A percentile compares a stretch with the other conserved stretches of the same genome.
These are phyloP conservation scores for Pythium utonaiense DNA, from an alignment of 352 stramenopile genomes.

Conservation along the genomic window DNA sequence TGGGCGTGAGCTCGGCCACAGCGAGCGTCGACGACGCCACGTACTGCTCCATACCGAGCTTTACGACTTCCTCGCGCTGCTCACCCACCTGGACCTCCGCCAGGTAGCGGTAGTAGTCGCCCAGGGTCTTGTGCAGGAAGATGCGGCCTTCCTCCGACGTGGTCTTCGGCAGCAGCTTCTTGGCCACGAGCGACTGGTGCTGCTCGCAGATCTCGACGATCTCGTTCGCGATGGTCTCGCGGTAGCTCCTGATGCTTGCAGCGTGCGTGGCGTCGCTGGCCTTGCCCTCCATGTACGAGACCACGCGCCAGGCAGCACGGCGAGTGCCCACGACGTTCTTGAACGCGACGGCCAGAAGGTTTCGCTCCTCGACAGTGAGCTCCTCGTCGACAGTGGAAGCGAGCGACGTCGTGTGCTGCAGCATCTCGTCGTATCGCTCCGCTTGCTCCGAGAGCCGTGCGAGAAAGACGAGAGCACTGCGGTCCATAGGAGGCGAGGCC, in stretches of 20 bases:
- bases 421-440: constrained; percentile 32
- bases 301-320: constrained; percentile 27
- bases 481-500: constrained; percentile 22
- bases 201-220: constrained; percentile 51
- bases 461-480: constrained; percentile 32
- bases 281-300: constrained; percentile 26
- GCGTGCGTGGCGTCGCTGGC: constrained; percentile 30
- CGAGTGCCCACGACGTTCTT: constrained; percentile 31
- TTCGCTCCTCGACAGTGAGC: constrained; percentile 36
- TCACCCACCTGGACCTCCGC: constrained; percentile 15
- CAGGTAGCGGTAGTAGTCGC: constrained; percentile 22
- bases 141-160: constrained; percentile 92
- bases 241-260: constrained; percentile 19
- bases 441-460: constrained; percentile 34
- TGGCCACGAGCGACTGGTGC: constrained; percentile 91
- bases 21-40: constrained; percentile 14
- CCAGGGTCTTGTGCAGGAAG: constrained; percentile 97
- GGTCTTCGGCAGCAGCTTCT: constrained; percentile 89
- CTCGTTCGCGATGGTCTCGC: constrained; percentile 27
- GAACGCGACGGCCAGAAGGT: constrained; percentile 30
- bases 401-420: constrained; percentile 26
- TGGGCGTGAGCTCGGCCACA: constrained; percentile 21
- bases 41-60: constrained; percentile 10
- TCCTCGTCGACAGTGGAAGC: constrained; percentile 14
- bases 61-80: not conserved